Percentiles rank a stretch among this genome's conserved stretches.
These are phyloP conservation scores for Boletus huronensis DNA, from an alignment of 768 basidiomycete genomes.

Conservation along the genomic window DNA sequence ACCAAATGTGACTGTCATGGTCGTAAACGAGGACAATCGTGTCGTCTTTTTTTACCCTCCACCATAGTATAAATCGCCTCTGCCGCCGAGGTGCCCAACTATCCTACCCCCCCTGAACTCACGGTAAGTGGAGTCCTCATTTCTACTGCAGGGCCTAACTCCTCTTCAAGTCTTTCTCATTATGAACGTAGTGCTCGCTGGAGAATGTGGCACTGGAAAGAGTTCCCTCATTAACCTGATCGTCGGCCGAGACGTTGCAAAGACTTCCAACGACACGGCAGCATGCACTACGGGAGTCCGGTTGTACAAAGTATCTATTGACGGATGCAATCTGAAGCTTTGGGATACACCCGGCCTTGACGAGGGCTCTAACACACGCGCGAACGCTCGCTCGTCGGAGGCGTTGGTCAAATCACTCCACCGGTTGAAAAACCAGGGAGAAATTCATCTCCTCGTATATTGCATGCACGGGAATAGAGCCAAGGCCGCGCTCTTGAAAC, in stretches of 20 bases:
- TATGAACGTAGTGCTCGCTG: constrained; percentile 24
- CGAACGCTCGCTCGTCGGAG: constrained; percentile 6
- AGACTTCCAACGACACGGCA: constrained; percentile 19
- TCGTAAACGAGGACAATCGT: not conserved
- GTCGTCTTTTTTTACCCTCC: not conserved
- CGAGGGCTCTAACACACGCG: constrained; percentile 6
- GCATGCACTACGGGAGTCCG: constrained; percentile 13
- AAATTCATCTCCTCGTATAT: constrained; percentile 18
- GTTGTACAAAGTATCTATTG: constrained; percentile 12
- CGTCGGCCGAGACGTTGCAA: constrained; percentile 6
- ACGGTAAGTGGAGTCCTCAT: not conserved
- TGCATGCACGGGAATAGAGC: constrained; percentile 23
- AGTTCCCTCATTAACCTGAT: constrained; percentile 27
- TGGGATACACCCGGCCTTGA: constrained; percentile 22
- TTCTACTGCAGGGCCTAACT: not conserved
- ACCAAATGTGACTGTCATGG: not conserved
- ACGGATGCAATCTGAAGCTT: constrained; percentile 6
- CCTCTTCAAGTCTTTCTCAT: not conserved
- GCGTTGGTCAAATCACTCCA: constrained; percentile 9
- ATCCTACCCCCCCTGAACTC: not conserved
- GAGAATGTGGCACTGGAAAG: constrained; percentile 25
- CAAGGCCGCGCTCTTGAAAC: constrained; percentile 12
- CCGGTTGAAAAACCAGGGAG: constrained; percentile 1
- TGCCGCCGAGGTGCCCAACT: not conserved
- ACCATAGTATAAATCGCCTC: constrained; percentile 6